Conservation (phyloP, 768 basidiomycete genomes). For the Tremella fuciformis region DNA sequence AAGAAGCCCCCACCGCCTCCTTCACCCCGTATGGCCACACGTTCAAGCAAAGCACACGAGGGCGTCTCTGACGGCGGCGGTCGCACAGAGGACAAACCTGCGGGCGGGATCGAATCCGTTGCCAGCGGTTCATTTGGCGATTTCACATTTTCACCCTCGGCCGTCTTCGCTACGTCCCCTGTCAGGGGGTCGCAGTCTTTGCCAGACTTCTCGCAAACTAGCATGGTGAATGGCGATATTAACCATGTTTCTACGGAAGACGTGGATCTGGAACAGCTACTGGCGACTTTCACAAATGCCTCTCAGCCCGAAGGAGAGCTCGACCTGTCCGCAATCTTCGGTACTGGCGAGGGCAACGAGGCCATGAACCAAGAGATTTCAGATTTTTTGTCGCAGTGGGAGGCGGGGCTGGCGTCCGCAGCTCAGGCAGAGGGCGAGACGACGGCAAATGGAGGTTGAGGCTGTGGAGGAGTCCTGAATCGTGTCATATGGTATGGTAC, state of each 20-base stretch:
- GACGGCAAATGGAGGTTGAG: too few relatives aligned
- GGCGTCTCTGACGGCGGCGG: not conserved
- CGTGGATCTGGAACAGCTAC: constrained; percentile 30
- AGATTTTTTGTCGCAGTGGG: constrained; percentile 26
- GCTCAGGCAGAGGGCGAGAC: too few relatives aligned
- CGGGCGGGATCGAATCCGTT: not conserved
- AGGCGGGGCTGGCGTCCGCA: not conserved
- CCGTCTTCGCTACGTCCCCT: constrained; percentile 10
- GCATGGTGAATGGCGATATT: not conserved
- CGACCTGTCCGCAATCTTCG: not conserved
- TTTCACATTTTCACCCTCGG: constrained; percentile 7
- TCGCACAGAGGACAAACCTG: not conserved
- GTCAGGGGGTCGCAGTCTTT: not conserved
- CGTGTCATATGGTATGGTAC: too few relatives aligned
- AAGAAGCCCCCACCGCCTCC: not conserved
- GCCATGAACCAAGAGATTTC: constrained; percentile 30
- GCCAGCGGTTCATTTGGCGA: not conserved
- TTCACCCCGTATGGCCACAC: not conserved
- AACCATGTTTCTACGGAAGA: constrained; percentile 11
- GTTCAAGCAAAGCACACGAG: not conserved
- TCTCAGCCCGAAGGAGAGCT: not conserved
- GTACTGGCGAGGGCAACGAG: constrained; percentile 11
- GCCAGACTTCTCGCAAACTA: not conserved
- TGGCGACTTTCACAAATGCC: constrained; percentile 17
- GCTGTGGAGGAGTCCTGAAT: too few relatives aligned